A percentile compares a stretch with the other conserved stretches of the same genome.
These are phyloP conservation scores for Populus tremula DNA, from an alignment of 345 rosid species.

Conservation along the genomic window DNA sequence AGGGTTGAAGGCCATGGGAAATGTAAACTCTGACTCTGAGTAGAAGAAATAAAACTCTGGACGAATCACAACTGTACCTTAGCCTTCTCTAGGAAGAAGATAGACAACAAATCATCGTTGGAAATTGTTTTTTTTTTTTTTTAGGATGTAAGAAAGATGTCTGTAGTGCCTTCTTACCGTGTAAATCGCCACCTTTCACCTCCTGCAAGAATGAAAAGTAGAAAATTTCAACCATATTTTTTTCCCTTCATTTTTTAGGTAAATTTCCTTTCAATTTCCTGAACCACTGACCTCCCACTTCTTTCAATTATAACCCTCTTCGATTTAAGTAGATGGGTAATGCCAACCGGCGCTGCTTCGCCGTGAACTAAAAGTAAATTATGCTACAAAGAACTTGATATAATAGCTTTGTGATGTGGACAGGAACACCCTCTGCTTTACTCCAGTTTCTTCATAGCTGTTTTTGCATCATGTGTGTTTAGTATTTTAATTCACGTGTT, in stretches of 20 bases:
- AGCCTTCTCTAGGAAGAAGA: background rate
- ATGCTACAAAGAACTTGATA: no score
- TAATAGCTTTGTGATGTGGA: no score
- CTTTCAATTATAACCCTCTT: background rate
- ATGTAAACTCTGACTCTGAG: conserved; percentile 50
- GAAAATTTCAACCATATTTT: background rate
- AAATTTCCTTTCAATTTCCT: background rate
- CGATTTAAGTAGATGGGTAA: background rate
- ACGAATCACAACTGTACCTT: background rate
- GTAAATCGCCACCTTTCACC: conserved; percentile 4
- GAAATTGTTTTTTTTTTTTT: background rate
- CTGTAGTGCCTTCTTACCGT: background rate
- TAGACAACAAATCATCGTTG: background rate
- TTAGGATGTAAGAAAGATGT: background rate
- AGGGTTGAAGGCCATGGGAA: conserved; percentile 60
- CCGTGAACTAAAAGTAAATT: no score
- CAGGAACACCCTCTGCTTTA: no score
- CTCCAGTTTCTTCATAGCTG: no score
- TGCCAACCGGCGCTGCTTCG: background rate
- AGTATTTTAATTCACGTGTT: no score
- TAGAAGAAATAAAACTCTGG: conserved; percentile 9
- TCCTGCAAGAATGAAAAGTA: background rate
- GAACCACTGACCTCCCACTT: background rate
- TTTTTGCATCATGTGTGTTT: no score
- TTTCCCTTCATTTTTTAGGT: no score